These are phyloP conservation scores for Geotrichum klebahnii DNA, from an alignment of 1,139 yeast genomes.

Conservation along the genomic window DNA sequence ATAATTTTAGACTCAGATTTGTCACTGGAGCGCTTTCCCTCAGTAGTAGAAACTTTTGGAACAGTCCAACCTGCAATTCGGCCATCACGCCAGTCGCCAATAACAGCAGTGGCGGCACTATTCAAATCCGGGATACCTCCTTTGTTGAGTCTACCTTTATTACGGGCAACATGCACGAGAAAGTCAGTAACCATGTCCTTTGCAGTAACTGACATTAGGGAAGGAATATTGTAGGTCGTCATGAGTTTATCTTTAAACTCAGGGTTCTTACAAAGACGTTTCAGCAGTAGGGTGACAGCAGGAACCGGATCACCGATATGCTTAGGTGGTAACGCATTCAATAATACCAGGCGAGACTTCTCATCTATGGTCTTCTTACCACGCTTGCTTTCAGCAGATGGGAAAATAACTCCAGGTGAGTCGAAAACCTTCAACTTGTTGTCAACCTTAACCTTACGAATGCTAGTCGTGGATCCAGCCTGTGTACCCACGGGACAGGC, in stretches of 20 bases:
- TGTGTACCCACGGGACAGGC: constrained; percentile 96
- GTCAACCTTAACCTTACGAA: constrained; percentile 90
- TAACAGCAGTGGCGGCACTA: constrained; percentile 75
- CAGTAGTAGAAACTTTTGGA: constrained; percentile 49
- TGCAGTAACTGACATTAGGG: constrained; percentile 54
- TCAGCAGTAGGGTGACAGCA: constrained; percentile 72
- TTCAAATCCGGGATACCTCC: constrained; percentile 91
- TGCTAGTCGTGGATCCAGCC: constrained; percentile 91
- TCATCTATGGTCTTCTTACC: constrained; percentile 54
- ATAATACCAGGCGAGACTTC: constrained; percentile 79
- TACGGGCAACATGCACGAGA: constrained; percentile 87
- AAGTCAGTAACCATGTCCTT: constrained; percentile 57
- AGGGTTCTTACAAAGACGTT: constrained; percentile 53
- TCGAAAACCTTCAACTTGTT: constrained; percentile 82
- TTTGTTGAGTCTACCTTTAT: constrained; percentile 83
- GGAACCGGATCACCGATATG: constrained; percentile 77
- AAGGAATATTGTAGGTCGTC: constrained; percentile 70
- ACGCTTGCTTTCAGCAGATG: constrained; percentile 53
- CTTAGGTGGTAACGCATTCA: constrained; percentile 88
- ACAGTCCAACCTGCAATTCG: constrained; percentile 86
- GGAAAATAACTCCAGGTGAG: constrained; percentile 97
- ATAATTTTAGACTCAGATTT: constrained; percentile 44
- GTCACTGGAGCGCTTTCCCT: constrained; percentile 28
- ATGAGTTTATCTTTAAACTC: constrained; percentile 75
- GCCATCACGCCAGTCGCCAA: constrained; percentile 97